phyloP scores from a whole-genome alignment of 169 alveolate species.

The Perkinsus marinus region DNA sequence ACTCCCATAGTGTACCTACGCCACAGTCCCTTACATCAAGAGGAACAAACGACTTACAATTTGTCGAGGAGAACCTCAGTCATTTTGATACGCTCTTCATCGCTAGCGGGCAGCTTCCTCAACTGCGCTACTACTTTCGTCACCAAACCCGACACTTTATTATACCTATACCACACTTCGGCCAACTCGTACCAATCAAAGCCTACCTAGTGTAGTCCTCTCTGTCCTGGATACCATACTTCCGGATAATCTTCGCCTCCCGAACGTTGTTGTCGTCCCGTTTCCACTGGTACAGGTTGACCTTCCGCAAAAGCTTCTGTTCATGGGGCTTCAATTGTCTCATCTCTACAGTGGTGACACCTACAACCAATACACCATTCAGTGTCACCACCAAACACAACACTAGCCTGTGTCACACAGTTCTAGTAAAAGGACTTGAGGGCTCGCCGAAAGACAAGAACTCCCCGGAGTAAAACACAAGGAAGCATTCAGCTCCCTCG shows the following conservation, averaged over 20 bases:
- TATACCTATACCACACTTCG: slow-evolving; percentile 67
- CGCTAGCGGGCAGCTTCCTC: slow-evolving; percentile 76
- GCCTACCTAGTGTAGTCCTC: slow-evolving; percentile 82
- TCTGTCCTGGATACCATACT: slow-evolving; percentile 86
- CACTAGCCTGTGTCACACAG: not conserved
- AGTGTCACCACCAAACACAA: not conserved
- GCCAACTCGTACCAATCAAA: not conserved
- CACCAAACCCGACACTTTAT: slow-evolving; percentile 81
- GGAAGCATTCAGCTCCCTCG: too few relatives aligned
- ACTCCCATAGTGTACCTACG: slow-evolving; percentile 79
- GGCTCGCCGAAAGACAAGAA: not conserved
- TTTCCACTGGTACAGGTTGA: slow-evolving; percentile 89
- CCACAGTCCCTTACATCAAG: not conserved
- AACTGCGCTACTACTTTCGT: slow-evolving; percentile 76
- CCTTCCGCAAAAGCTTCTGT: slow-evolving; percentile 86
- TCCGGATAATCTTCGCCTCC: slow-evolving; percentile 77
- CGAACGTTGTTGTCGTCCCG: slow-evolving; percentile 67
- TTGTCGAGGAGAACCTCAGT: slow-evolving; percentile 79
- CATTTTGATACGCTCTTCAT: slow-evolving; percentile 76
- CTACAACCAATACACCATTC: not conserved
- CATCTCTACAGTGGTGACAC: slow-evolving; percentile 45
- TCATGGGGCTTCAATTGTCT: slow-evolving; percentile 93
- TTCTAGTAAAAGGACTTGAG: not conserved
- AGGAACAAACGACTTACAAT: slow-evolving; percentile 39
- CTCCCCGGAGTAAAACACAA: not conserved